Evolutionary conservation across 108 stramenopile species (phyloP), one percentile per base, ranked within the genome.

Genomic region (Nannochloropsis oceanica): DNA sequence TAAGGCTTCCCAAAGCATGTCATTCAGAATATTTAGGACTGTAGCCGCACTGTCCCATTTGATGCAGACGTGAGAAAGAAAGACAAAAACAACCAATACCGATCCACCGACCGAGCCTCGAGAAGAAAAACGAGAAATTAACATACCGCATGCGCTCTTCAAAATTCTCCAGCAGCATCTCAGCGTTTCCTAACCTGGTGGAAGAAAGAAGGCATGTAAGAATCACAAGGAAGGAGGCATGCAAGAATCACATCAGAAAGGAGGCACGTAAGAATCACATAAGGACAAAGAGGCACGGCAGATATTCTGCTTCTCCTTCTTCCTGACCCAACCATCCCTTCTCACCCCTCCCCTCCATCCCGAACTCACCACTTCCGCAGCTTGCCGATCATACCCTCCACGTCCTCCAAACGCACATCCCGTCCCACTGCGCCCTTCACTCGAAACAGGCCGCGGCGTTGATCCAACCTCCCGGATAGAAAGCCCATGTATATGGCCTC

Each of bases 401-500:
- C 8, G 80, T 79, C 80, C 18, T 79, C 81, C 42, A 13, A 42
- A 8, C 34, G 44, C 26, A 89, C 85, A 44, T 89, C 85, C n/a
- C 88, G 12, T 42, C 25, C 79, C 8, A 25, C 26, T 25, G 27
- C 34, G n/a, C 25, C 2, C 10, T 34, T 14, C 27, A 91, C 86
- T 83, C 44, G 85, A 44, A 91, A 83, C 43, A 86, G 46, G 26
- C 80, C 87, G 34, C 73, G 85, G 7, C 81, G 89, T 46, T 92
- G 91, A 79, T 92, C 88, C 26, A 92, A 83, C 83, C 91, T 91
- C 26, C 91, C 91, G 27, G 84, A 42, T n/a, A 92, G 8, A 18
- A 92, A n/a, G 10, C 89, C 91, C 25, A 59, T 43, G 91, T 92
- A 90, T 42, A 92, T 88, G 44, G 86, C 79, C 43, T 91, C 91